These are phyloP conservation scores for Vitis labrusca DNA, from an alignment of 164 flowering plant genomes.

Conservation along the genomic window DNA sequence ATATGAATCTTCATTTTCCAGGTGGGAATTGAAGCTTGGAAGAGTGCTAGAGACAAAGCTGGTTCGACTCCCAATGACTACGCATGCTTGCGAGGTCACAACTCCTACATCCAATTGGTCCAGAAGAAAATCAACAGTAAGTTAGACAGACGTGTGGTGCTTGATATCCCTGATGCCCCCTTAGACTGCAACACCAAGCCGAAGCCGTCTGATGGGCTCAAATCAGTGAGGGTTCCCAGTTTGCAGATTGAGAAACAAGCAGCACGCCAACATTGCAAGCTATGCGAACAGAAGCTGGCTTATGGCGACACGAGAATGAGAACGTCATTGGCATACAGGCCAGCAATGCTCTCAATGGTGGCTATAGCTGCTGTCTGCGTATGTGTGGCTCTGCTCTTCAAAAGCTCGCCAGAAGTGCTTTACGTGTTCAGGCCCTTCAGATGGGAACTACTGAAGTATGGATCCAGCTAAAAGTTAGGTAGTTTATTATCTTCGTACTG, in stretches of 20 bases:
- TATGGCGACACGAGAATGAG: conserved; percentile 28
- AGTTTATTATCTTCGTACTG: too few relatives aligned
- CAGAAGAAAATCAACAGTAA: conserved; percentile 54
- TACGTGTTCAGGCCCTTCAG: conserved; percentile 54
- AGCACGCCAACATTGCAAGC: conserved; percentile 33
- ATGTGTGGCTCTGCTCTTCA: conserved; percentile 72
- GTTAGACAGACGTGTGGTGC: conserved; percentile 43
- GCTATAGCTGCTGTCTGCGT: conserved; percentile 88
- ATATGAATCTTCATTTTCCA: conserved; percentile 23
- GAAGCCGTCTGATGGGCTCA: conserved; percentile 21
- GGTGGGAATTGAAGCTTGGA: conserved; percentile 88
- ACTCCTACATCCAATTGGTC: conserved; percentile 64
- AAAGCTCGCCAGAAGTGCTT: conserved; percentile 61
- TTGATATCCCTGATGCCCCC: conserved; percentile 47
- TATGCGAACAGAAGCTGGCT: conserved; percentile 37
- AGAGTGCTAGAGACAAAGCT: conserved; percentile 47
- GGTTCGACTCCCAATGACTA: conserved; percentile 79
- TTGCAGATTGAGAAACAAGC: conserved; percentile 32
- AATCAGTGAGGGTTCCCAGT: conserved; percentile 24
- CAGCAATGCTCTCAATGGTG: conserved; percentile 81
- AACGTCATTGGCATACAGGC: conserved; percentile 49
- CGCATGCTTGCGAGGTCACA: conserved; percentile 59
- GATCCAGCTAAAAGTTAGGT: conserved; percentile 30
- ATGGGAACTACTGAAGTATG: conserved; percentile 58
- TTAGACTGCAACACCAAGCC: conserved; percentile 20